Base-by-base conservation (phyloP, 148 eudicot species). In the Amaranthus palmeri region DNA sequence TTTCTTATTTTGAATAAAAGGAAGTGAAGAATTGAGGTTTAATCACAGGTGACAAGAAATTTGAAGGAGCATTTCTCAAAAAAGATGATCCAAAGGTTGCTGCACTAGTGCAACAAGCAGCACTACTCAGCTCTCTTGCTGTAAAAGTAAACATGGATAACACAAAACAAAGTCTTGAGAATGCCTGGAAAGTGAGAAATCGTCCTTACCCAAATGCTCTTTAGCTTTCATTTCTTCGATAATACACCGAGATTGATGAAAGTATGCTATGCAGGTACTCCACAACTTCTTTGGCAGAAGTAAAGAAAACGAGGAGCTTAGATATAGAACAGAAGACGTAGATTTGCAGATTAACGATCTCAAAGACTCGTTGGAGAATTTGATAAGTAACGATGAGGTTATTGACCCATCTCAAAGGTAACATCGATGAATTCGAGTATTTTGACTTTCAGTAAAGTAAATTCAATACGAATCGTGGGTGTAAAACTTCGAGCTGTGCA, bases 101-200 rank as follows among this genome's bases (percentile, higher is more conserved):
- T 65, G 93, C 93, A 54, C 70, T 91, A 78, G 61, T 86, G 77
- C 93, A 92, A 76, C 96, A 92, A 86, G 99, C 93, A 47, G 96
- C 91, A 80, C 77, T 95, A 56, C 97, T 95, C 45, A 88, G 89
- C 84, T 89, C 97, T 44, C 90, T 95, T 74, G 96, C 99, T 18
- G 77, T 80, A 61, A 91, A 89, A 87, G 96, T 92, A 55, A 91
- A 87, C 71, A 72, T 76, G 68, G 97, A 92, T 71, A 86, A 83
- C 62, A 83, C 89, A 13, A 89, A 84, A 17, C 88, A 89, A 71
- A 95, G 93, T 74, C 87, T 89, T 69, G 96, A 95, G 83, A 83
- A 74, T 95, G 97, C 99, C 70, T 91, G 97, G 90, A 87, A 88
- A 88, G 99, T 95, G 80, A 84, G 84, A 51, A 77, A 42, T 56